Conservation (phyloP, 495 filamentous ascomycete genomes). For the Trichocladium antarcticum region DNA sequence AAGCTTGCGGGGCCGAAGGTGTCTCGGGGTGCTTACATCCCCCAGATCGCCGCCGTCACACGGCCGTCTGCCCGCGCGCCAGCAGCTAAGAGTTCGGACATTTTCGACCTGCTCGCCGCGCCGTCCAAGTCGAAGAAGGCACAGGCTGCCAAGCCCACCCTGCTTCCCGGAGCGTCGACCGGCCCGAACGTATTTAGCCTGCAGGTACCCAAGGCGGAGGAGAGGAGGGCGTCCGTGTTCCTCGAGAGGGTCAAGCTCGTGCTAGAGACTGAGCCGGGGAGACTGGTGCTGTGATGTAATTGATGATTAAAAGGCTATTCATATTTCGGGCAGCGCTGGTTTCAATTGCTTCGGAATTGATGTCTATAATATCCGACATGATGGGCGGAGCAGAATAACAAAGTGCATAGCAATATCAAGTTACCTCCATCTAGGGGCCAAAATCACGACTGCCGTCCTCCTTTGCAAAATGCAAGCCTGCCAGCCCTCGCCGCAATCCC, state of each 20-base stretch:
- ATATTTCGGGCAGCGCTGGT: not conserved
- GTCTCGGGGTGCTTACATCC: constrained; percentile 50
- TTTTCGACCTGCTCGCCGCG: constrained; percentile 67
- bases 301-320: not conserved
- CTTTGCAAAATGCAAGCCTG: no score
- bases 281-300: constrained; percentile 49
- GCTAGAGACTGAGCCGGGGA: constrained; percentile 71
- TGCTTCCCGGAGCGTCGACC: constrained; percentile 29
- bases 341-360: not conserved
- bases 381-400: no score
- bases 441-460: no score
- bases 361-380: no score
- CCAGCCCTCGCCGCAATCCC: no score
- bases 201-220: constrained; percentile 62
- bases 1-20: constrained; percentile 30
- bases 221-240: constrained; percentile 68
- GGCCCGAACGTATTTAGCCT: constrained; percentile 72
- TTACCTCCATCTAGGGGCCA: no score
- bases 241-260: constrained; percentile 71
- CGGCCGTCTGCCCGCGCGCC: constrained; percentile 43
- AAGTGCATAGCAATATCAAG: no score
- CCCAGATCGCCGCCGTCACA: constrained; percentile 58
- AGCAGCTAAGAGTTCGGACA: constrained; percentile 50
- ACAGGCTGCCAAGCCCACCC: constrained; percentile 17
- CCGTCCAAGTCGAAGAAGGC: constrained; percentile 27